Percentiles rank a stretch among this genome's conserved stretches.
Conservation (phyloP, 2,329 filamentous ascomycete genomes). For the Meredithiella fracta region DNA sequence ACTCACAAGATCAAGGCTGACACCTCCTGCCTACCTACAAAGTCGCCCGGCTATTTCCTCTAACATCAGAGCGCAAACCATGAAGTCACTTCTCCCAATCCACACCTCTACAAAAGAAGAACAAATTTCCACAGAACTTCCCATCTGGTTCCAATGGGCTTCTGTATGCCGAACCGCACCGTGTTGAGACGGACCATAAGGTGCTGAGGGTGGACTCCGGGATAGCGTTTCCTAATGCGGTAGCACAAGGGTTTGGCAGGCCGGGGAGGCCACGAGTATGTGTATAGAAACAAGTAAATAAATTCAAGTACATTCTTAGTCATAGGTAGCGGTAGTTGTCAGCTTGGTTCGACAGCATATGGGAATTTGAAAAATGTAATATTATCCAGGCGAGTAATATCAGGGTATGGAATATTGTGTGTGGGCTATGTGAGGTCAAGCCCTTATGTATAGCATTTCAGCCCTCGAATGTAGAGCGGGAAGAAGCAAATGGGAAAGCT, state of each 20-base stretch:
- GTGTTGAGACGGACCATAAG: background rate
- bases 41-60: background rate
- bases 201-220: background rate
- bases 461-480: background rate
- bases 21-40: background rate
- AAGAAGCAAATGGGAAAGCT: background rate
- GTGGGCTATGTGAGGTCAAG: background rate
- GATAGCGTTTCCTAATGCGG: background rate
- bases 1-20: background rate
- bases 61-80: background rate
- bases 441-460: background rate
- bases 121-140: no score
- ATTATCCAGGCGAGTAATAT: background rate
- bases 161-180: background rate
- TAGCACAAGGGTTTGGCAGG: background rate
- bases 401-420: background rate
- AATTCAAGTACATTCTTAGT: no score
- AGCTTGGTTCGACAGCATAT: no score
- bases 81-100: no score
- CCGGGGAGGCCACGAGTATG: background rate
- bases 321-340: no score
- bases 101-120: no score
- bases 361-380: no score
- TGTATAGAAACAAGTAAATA: no score
- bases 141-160: background rate